These are phyloP conservation scores for Exophiala oligosperma DNA, from an alignment of 2,329 filamentous ascomycete species.

Conservation along the genomic window DNA sequence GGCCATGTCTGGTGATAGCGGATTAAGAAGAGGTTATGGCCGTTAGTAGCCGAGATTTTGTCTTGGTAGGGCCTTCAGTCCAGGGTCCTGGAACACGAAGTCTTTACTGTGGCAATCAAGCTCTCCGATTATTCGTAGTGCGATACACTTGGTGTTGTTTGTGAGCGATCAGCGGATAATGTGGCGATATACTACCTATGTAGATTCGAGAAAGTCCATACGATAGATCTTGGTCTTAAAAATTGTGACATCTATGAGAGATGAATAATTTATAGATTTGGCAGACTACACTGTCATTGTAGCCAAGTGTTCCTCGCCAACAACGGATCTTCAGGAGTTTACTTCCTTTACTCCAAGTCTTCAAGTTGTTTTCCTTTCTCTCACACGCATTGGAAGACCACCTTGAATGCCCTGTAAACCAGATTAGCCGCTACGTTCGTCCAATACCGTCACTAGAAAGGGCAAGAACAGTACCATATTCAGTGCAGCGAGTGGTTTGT, in stretches of 20 bases:
- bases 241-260: no score
- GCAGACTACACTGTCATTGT: neutral
- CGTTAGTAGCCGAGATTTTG: neutral
- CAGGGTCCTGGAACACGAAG: neutral
- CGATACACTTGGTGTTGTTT: no score
- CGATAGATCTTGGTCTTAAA: no score
- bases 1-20: neutral
- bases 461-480: constrained; percentile 12
- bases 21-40: neutral
- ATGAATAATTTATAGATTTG: neutral
- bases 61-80: neutral
- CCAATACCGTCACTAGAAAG: neutral
- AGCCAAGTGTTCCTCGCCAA: neutral
- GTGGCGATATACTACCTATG: no score
- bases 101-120: neutral
- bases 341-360: neutral
- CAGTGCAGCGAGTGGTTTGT: constrained; percentile 16
- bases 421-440: neutral
- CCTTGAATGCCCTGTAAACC: constrained; percentile 7
- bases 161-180: no score
- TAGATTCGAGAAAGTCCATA: no score
- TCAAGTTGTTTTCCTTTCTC: neutral
- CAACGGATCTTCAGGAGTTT: neutral
- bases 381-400: constrained; percentile 13
- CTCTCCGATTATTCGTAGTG: no score